Evolutionary conservation across 2,329 filamentous ascomycete genomes (phyloP), one percentile per base, ranked within the genome.

Genomic region (Didymella keratinophila): DNA sequence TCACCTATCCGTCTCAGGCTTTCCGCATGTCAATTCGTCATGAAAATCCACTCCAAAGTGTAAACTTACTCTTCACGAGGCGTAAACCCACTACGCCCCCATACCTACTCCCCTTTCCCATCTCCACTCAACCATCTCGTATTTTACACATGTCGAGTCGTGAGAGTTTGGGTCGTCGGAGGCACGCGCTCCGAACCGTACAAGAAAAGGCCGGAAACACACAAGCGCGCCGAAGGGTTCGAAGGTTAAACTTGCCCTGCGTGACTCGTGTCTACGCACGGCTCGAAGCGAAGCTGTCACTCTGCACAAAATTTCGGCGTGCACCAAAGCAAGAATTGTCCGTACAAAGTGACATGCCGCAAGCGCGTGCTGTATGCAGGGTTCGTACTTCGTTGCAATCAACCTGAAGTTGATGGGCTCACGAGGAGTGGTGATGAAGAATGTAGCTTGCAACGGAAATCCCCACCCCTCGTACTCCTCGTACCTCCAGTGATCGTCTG

Each of bases 251-350:
- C 25, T 7, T 28, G 20, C 36, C 44, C 30, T 5, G 25, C 47
- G 42, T 32, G 49, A 52, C 36, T 48, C 48, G 48, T 39, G 30
- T 25, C 32, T 23, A 37, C 9, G 44, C 23, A 37, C 42, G 27
- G n/a, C 30, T 43, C 16, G 18, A 49, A 53, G 44, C 44, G 56
- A 42, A 14, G 50, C 39, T 50, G 56, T 54, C 50, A 58, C 23
- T 39, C 10, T 39, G 53, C 18, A 3, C 28, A 49, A 49, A 27
- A 37, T 56, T 48, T 58, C 56, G 56, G 44, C 10, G 34, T 27
- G 8, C 23, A 27, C 36, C 52, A 7, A 27, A 49, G 21, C 0
- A 1, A 23, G 30, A 27, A 47, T 8, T 23, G 20, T 8, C n/a
- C 28, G 45, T 25, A 36, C 25, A 21, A 20, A 43, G 43, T 46